Base-by-base conservation (phyloP, 768 basidiomycete genomes). In the Artomyces pyxidatus region DNA sequence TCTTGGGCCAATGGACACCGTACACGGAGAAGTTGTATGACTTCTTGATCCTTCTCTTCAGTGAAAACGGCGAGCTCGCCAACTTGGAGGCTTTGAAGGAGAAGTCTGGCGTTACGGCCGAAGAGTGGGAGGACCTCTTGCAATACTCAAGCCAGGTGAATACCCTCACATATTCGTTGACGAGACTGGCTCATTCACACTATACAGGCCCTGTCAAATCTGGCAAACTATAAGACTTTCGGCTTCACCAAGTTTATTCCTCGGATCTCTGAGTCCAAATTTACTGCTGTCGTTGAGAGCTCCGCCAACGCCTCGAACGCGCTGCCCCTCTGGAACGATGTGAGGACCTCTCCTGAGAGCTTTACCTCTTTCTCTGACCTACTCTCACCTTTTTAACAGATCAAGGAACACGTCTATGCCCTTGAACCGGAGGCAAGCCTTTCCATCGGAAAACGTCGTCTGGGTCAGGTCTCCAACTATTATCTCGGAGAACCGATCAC, bases 241-340 rank as follows among this genome's bases (percentile, higher is more conserved):
- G 90, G 90, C 1, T 86, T 85, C 59, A 87, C 85, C 37, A 93
- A 94, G 68, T 85, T 94, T 56, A 61, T 90, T 42, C 89, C 91
- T 19, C 83, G 91, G 19, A 58, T 87, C 40, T 58, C 78, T 2
- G 58, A 71, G 21, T 72, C 69, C 14, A 80, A 77, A 57, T 90
- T 94, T 59, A 76, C 73, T 35, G 71, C 70, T 6, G 78, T 85
- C 28, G 71, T 91, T 16, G 64, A 70, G 17, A 69, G 72, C 6
- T 88, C 85, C n/a, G 67, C 68, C 9, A 83, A 84, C 53, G 71
- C 75, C 3, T 58, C 71, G 1, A 69, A 75, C 42, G 81, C 83
- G 1, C 45, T 73, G 16, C 61, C 73, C 0, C 66, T 91, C 4
- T 93, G 86, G 81, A 68, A 76, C 12, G 68, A 78, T 52, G 86